phyloP scores from a whole-genome alignment of 140 eudicot species.

The Bidens hawaiensis region DNA sequence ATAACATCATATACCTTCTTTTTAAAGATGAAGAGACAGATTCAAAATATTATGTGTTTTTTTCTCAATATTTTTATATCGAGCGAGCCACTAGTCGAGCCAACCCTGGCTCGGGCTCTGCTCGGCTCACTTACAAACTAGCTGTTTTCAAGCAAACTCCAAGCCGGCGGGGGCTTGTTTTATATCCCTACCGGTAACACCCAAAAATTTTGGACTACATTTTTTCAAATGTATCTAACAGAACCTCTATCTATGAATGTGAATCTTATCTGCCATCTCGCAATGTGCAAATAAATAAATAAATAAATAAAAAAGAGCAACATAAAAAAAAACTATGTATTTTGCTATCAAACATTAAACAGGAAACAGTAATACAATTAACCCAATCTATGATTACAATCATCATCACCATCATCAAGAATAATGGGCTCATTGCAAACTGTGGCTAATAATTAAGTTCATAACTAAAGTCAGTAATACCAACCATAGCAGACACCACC shows the following conservation, averaged over 20 bases:
- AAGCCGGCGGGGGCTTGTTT: too few relatives aligned
- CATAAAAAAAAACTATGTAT: not conserved
- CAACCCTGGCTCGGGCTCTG: too few relatives aligned
- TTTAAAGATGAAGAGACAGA: too few relatives aligned
- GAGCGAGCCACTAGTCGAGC: too few relatives aligned
- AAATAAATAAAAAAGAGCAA: slow-evolving; percentile 5
- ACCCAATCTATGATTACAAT: slow-evolving; percentile 13
- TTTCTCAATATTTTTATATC: too few relatives aligned
- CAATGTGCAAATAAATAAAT: too few relatives aligned
- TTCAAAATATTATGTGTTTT: too few relatives aligned
- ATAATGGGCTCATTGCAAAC: not conserved
- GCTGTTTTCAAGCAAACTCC: too few relatives aligned
- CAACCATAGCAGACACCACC: slow-evolving; percentile 93
- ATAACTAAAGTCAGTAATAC: slow-evolving; percentile 81
- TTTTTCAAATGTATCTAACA: not conserved
- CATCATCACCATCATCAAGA: not conserved
- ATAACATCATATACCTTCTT: too few relatives aligned
- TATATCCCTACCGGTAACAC: too few relatives aligned
- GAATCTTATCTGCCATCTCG: too few relatives aligned
- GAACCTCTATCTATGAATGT: not conserved
- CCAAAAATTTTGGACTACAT: not conserved
- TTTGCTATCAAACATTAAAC: not conserved
- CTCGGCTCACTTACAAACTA: too few relatives aligned
- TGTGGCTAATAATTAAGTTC: slow-evolving; percentile 49
- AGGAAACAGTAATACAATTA: not conserved